Evolutionary conservation across 495 filamentous ascomycete genomes (phyloP).

Genomic region (Penicillium salamii): DNA sequence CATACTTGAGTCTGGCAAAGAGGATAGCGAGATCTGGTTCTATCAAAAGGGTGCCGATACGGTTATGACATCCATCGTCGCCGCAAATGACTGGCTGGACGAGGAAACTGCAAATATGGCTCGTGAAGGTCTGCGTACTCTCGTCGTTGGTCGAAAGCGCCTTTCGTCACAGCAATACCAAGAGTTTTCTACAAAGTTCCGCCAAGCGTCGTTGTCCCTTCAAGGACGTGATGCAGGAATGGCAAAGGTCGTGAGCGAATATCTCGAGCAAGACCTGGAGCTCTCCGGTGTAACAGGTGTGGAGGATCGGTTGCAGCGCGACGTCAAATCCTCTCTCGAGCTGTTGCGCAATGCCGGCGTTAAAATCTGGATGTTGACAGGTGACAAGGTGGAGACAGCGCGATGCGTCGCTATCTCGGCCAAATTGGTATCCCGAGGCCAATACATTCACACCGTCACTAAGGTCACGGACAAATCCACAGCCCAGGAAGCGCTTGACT

Average conservation of each 20-base stretch:
- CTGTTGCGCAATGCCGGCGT: constrained; percentile 97
- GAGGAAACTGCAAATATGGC: constrained; percentile 99
- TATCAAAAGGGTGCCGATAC: constrained; percentile 99
- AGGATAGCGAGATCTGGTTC: constrained; percentile 85
- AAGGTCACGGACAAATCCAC: constrained; percentile 58
- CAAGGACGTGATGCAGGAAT: constrained; percentile 76
- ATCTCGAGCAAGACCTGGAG: constrained; percentile 85
- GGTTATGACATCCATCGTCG: constrained; percentile 92
- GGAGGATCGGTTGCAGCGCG: constrained; percentile 91
- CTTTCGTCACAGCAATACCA: constrained; percentile 73
- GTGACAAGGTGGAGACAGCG: constrained; percentile 98
- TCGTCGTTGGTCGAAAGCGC: constrained; percentile 86
- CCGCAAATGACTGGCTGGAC: constrained; percentile 95
- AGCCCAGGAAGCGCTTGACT: constrained; percentile 81
- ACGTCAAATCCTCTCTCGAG: constrained; percentile 93
- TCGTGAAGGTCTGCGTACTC: constrained; percentile 87
- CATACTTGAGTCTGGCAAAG: constrained; percentile 27
- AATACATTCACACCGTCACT: constrained; percentile 92
- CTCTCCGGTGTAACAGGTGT: constrained; percentile 95
- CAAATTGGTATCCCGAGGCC: constrained; percentile 89
- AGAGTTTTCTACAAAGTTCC: constrained; percentile 72
- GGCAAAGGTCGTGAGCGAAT: constrained; percentile 72
- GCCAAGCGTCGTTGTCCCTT: constrained; percentile 75
- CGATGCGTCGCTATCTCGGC: constrained; percentile 93
- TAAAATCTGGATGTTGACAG: constrained; percentile 99